Evolutionary conservation across 306 rosid species (phyloP), one percentile per base, ranked within the genome.

Genomic region (Pterocarpus santalinus): DNA sequence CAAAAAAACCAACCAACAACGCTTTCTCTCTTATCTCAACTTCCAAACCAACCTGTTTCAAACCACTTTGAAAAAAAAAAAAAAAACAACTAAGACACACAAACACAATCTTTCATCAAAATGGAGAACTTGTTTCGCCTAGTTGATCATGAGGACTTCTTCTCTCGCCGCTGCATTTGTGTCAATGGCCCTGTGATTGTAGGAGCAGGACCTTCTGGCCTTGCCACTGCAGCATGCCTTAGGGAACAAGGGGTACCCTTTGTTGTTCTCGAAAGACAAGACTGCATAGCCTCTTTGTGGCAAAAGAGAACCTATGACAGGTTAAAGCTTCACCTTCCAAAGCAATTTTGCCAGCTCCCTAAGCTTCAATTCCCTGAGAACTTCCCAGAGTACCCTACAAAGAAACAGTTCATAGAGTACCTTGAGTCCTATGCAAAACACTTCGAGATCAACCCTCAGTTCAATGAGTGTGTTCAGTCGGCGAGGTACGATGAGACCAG

Each of bases 121-220:
- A 94, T 94, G 98, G 97, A 95, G 80, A 92, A 84, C 76, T 43
- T 89, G 52, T 85, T 93, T 51, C 91, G 92, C 69, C 75, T 85
- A 47, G 81, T 44, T 7, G 97, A 92, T 76, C 71, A 86, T 12
- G 78, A 91, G 8, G 91, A 91, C 57, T 79, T 82, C 28, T 72
- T 90, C 77, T 86, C 92, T 3, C 84, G 93, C 10, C 90, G 95
- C n/a, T 90, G 92, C 85, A 77, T 90, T 61, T 88, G 97, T 90
- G 90, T 95, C 8, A 93, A 93, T 62, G 99, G 99, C 5, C 99
- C 99, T 6, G 88, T 93, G 2, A 95, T 95, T 43, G 91, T 95
- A 53, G 99, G 99, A 3, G 99, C 99, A 34, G 99, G 99, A 10
- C 99, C 99, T 0, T 87, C 99, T 0, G 99, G 99, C 0, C 80